Base-by-base conservation (phyloP, 2,329 filamentous ascomycete species). In the Cordyceps farinosa region DNA sequence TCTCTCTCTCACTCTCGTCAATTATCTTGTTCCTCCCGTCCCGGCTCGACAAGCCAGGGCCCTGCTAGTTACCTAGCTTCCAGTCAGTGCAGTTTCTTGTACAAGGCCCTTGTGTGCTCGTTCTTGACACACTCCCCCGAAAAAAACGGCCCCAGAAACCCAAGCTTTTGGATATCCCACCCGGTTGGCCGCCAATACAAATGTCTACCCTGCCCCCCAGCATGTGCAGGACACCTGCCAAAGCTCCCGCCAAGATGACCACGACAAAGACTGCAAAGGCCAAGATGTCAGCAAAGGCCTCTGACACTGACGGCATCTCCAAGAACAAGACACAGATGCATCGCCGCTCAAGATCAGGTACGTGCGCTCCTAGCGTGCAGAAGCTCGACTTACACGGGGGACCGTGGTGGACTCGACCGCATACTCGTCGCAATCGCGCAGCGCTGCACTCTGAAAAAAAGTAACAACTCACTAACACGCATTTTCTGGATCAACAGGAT, bases 341-440 rank as follows among this genome's bases (percentile, higher is more conserved):
- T 78, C 88, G 92, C 76, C 87, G 94, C 73, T 97, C 94, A 77
- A 88, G 94, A 79, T 96, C 92, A 87, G 93, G 93, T 97, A 84
- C 73, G 89, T 85, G 64, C 17, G 5, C 13, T 3, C 32, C 10
- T 10, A 11, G 40, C 62, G 55, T 60, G 22, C 22, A 22, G 22
- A 22, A 57, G 38, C 64, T 63, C 70, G 68, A 72, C 72, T 75
- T 75, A 74, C 67, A 74, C 69, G 63, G 54, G 64, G 65, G 58
- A 9, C 47, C 61, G 61, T 17, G 44, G 17, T 53, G 6, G 42
- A 5, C 17, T 67, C 68, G 64, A 59, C 65, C 63, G 30, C 56
- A 50, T n/a, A 40, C 22, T 47, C 27, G 17, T 22, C 55, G 17
- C 55, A 22, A 34, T 47, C n/a, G 30, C 53, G 22, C 29, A 36